A percentile compares a stretch with the other conserved stretches of the same genome.
These are phyloP conservation scores for Mortierella sp. DNA, from an alignment of 371 early-diverging fungal species.

Conservation along the genomic window DNA sequence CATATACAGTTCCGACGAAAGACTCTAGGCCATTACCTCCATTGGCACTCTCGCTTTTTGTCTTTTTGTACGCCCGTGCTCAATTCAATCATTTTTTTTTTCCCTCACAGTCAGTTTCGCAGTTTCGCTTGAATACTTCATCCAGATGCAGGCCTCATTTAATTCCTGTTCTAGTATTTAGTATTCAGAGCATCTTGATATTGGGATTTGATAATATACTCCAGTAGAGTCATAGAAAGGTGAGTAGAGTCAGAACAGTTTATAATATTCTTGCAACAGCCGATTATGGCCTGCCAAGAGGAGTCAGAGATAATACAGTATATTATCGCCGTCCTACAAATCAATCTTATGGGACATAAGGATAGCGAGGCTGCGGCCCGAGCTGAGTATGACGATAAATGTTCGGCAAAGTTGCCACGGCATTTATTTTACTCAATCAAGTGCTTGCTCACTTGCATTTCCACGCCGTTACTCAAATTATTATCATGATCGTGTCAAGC, in stretches of 20 bases:
- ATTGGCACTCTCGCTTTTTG: not conserved
- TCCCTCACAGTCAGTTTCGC: not conserved
- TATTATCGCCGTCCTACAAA: not conserved
- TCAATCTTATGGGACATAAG: not conserved
- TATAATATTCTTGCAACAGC: not conserved
- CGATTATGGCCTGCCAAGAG: not conserved
- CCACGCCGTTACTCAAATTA: not conserved
- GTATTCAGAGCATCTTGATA: too few relatives aligned
- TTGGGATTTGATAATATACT: too few relatives aligned
- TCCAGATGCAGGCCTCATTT: not conserved
- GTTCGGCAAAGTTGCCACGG: conserved; percentile 1
- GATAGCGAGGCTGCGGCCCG: not conserved
- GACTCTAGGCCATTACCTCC: not conserved
- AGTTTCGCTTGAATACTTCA: conserved; percentile 4
- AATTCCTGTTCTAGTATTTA: not conserved
- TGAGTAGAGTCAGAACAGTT: not conserved
- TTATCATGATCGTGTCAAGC: not conserved
- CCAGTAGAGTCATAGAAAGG: not conserved
- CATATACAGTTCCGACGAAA: not conserved
- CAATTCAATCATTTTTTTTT: not conserved
- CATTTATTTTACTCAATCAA: not conserved
- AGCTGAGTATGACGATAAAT: not conserved
- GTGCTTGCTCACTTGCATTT: not conserved
- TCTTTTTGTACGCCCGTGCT: not conserved
- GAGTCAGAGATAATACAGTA: not conserved